These are phyloP conservation scores for Salix koriyanagi DNA, from an alignment of 345 rosid species.

Conservation along the genomic window DNA sequence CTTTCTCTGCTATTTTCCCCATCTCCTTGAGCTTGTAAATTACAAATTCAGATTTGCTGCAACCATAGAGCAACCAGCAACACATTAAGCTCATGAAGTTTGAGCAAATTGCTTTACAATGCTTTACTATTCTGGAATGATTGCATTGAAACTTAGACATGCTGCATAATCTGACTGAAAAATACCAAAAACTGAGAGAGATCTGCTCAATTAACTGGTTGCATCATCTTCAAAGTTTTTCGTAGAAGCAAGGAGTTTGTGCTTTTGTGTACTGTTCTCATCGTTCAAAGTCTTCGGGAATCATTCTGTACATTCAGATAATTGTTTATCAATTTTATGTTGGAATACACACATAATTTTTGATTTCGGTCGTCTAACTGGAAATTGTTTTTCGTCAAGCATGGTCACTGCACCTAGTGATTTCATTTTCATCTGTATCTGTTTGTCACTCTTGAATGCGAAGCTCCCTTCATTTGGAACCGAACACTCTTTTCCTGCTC, in stretches of 20 bases:
- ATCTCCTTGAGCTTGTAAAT: constrained; percentile 74
- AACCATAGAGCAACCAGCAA: constrained; percentile 20
- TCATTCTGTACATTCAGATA: neutral
- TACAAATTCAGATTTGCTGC: constrained; percentile 66
- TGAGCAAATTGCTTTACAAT: neutral
- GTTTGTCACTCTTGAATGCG: neutral
- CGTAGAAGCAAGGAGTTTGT: neutral
- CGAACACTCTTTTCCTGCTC: neutral
- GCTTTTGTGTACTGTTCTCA: neutral
- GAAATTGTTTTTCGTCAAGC: neutral
- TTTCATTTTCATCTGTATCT: neutral
- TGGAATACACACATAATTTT: neutral
- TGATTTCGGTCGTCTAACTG: neutral
- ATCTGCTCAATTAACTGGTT: neutral
- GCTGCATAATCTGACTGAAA: neutral
- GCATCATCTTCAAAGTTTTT: neutral
- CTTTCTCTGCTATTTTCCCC: constrained; percentile 63
- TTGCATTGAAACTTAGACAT: neutral
- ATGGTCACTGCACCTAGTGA: neutral
- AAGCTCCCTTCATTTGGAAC: neutral
- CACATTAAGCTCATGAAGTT: neutral
- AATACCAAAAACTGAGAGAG: neutral
- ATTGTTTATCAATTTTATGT: neutral
- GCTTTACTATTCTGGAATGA: neutral
- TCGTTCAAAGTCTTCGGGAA: neutral